A percentile compares a stretch with the other conserved stretches of the same genome.
phyloP scores from a whole-genome alignment of 129 eudicot species.

The Scalesia atractyloides region DNA sequence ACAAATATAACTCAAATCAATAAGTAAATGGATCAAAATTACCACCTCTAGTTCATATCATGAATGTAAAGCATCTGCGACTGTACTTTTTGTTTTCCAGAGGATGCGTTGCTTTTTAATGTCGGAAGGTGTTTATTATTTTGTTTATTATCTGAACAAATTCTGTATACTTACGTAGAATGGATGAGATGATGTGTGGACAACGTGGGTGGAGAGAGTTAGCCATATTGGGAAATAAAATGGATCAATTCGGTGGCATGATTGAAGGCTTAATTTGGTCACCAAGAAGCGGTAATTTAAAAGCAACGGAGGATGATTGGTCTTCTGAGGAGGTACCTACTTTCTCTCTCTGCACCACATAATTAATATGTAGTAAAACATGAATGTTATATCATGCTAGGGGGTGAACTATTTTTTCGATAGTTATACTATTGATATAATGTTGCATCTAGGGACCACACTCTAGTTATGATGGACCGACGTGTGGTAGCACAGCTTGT shows the following conservation, averaged over 20 bases:
- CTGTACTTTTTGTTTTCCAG: neutral
- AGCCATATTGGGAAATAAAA: conserved; percentile 54
- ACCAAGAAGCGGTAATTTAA: conserved; percentile 39
- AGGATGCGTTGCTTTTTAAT: neutral
- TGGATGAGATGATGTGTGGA: conserved; percentile 93
- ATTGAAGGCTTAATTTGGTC: conserved; percentile 59
- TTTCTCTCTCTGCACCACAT: neutral
- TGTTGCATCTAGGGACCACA: conserved; percentile 43
- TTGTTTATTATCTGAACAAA: conserved; percentile 19
- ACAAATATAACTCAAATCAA: neutral
- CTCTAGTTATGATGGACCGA: conserved; percentile 67
- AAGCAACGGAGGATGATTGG: conserved; percentile 52
- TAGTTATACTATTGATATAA: neutral
- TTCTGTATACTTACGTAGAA: conserved; percentile 45
- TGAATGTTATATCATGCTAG: neutral
- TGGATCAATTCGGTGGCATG: conserved; percentile 51
- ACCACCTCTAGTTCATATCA: neutral
- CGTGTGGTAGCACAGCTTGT: conserved; percentile 92
- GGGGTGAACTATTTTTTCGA: too few relatives aligned
- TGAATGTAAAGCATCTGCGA: neutral
- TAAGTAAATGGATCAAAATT: neutral
- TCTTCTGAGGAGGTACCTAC: conserved; percentile 56
- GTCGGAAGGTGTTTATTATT: conserved; percentile 8
- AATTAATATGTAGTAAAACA: conserved; percentile 8
- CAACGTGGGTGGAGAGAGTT: conserved; percentile 75